Evolutionary conservation across 192 early-diverging fungal species (phyloP).

Genomic region (Coemansia sp.): DNA sequence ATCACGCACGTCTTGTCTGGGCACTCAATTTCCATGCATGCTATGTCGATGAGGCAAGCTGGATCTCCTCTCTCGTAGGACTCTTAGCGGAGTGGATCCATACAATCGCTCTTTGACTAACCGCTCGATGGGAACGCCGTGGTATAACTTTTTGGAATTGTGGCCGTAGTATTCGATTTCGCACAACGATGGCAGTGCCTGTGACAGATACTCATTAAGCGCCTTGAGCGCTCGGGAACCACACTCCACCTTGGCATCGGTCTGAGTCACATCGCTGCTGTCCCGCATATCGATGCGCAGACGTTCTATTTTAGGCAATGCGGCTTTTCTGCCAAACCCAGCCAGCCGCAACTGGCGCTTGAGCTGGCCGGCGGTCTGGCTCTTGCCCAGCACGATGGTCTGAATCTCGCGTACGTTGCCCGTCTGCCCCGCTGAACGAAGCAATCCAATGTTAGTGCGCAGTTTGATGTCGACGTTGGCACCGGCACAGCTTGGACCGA

Average conservation of each 20-base stretch:
- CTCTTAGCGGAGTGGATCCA: not conserved
- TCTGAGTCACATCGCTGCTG: not conserved
- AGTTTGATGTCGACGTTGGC: not conserved
- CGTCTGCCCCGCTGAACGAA: not conserved
- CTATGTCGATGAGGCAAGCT: not conserved
- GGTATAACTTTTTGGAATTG: not conserved
- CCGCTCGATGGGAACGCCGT: not conserved
- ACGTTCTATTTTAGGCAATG: not conserved
- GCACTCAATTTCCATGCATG: not conserved
- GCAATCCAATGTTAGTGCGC: not conserved
- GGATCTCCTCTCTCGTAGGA: not conserved
- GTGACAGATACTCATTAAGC: conserved; percentile 3
- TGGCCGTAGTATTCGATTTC: conserved; percentile 5
- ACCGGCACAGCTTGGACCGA: no score
- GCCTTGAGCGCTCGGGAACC: not conserved
- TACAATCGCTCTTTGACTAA: conserved; percentile 19
- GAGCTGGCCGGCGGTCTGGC: not conserved
- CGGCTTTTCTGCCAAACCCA: not conserved
- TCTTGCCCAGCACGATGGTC: not conserved
- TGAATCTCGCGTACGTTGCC: conserved; percentile 2
- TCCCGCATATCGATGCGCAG: not conserved
- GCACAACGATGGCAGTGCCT: conserved; percentile 14
- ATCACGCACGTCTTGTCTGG: not conserved
- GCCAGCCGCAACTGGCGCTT: not conserved
- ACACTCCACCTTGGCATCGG: not conserved